phyloP scores from a whole-genome alignment of 108 stramenopile species.

The Fragilariopsis cylindrus region DNA sequence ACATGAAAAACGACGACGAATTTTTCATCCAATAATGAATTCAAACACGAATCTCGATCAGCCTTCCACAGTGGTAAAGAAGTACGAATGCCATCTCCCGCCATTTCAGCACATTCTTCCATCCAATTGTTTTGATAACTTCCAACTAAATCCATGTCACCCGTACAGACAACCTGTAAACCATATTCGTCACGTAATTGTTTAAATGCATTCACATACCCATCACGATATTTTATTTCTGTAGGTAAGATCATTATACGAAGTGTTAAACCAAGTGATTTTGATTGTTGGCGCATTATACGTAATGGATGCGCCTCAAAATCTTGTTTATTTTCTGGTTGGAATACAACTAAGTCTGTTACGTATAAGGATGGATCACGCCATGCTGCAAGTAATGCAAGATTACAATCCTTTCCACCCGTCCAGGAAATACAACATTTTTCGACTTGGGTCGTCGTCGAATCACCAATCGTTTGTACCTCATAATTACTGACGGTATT shows the following conservation, averaged over 20 bases:
- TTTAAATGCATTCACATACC: slow-evolving; percentile 37
- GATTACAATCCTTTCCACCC: slow-evolving; percentile 55
- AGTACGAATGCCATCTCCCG: slow-evolving; percentile 25
- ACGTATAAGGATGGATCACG: slow-evolving; percentile 26
- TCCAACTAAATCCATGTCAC: slow-evolving; percentile 56
- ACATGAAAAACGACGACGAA: slow-evolving; percentile 38
- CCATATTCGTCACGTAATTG: slow-evolving; percentile 32
- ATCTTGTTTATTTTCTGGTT: slow-evolving; percentile 24
- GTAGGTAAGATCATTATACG: slow-evolving; percentile 22
- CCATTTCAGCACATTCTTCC: slow-evolving; percentile 30
- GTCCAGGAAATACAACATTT: slow-evolving; percentile 42
- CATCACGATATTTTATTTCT: slow-evolving; percentile 32
- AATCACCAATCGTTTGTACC: neutral
- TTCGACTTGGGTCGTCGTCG: neutral
- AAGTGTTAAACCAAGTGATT: slow-evolving; percentile 36
- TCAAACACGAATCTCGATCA: slow-evolving; percentile 28
- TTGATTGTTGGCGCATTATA: slow-evolving; percentile 40
- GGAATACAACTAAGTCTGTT: slow-evolving; percentile 30
- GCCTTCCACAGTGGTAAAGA: slow-evolving; percentile 43
- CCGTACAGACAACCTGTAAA: slow-evolving; percentile 38
- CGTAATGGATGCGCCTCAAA: slow-evolving; percentile 49
- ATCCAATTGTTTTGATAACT: slow-evolving; percentile 42
- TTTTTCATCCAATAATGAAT: slow-evolving; percentile 18
- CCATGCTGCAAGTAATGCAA: slow-evolving; percentile 32
- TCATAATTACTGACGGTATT: too few relatives aligned